phyloP scores from a whole-genome alignment of 805 yeast genomes.

The Cyberlindnera euphorbiae region DNA sequence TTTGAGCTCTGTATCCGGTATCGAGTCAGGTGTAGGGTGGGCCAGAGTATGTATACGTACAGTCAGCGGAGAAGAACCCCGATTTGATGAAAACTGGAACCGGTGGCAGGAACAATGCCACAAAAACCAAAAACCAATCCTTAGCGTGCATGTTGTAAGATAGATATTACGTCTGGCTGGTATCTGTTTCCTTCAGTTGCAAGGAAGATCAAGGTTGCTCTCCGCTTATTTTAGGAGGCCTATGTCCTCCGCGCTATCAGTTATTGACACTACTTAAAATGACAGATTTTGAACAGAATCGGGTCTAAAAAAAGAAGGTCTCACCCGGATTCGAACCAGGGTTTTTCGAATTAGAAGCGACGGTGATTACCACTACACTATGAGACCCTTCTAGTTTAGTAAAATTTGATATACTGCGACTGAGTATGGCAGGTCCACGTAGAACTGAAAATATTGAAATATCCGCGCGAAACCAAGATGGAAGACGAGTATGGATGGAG shows the following conservation, averaged over 20 bases:
- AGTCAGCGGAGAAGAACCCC: slow-evolving; percentile 55
- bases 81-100: slow-evolving; percentile 66
- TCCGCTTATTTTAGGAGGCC: no score
- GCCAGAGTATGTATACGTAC: no score
- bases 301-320: slow-evolving; percentile 16
- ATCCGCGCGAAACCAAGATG: no score
- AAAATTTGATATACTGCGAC: no score
- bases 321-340: slow-evolving; percentile 33
- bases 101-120: slow-evolving; percentile 70
- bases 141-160: slow-evolving; percentile 28
- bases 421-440: no score
- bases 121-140: slow-evolving; percentile 63
- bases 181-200: background rate
- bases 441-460: no score
- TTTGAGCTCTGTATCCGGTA: no score
- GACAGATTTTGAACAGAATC: slow-evolving; percentile 3
- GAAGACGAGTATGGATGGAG: no score
- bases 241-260: no score
- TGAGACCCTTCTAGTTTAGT: slow-evolving; percentile 8
- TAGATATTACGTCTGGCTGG: background rate
- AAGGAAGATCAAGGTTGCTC: no score
- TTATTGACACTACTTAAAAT: background rate
- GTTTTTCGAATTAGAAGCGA: slow-evolving; percentile 30
- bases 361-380: slow-evolving; percentile 30
- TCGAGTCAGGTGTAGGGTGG: no score